These are phyloP conservation scores for Gillenia trifoliata DNA, from an alignment of 306 rosid genomes.

Conservation along the genomic window DNA sequence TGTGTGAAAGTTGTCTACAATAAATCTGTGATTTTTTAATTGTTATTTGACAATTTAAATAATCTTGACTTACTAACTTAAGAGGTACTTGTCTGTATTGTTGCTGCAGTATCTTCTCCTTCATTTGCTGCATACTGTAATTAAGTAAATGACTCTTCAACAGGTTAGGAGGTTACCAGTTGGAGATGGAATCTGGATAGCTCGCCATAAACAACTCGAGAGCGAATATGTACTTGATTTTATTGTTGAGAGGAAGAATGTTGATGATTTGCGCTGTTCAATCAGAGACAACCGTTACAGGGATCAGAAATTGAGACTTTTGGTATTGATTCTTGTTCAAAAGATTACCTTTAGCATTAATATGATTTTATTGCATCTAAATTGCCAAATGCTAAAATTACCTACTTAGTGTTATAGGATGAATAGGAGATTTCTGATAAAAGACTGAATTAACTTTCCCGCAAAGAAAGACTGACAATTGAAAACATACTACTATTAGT, in stretches of 20 bases:
- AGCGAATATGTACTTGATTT: conserved; percentile 91
- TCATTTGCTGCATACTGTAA: conserved; percentile 7
- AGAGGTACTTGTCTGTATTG: background rate
- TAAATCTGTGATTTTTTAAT: background rate
- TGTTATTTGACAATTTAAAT: background rate
- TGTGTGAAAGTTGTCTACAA: background rate
- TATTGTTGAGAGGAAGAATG: conserved; percentile 87
- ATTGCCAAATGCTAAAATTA: background rate
- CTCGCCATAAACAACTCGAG: conserved; percentile 61
- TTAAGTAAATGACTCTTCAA: conserved; percentile 18
- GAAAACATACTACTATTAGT: background rate
- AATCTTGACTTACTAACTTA: background rate
- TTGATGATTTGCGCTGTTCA: conserved; percentile 81
- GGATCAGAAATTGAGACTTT: conserved; percentile 85
- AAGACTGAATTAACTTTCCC: background rate
- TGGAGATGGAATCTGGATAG: conserved; percentile 98
- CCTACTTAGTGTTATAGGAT: background rate
- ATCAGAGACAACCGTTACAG: conserved; percentile 90
- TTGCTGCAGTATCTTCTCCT: conserved; percentile 8
- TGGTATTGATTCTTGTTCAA: conserved; percentile 48
- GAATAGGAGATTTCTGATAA: background rate
- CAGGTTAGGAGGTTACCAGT: conserved; percentile 89
- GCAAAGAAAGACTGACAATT: background rate
- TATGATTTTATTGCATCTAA: background rate
- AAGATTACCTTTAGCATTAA: background rate